Evolutionary conservation across 768 basidiomycete genomes (phyloP).

Genomic region (Trametes sanguinea): DNA sequence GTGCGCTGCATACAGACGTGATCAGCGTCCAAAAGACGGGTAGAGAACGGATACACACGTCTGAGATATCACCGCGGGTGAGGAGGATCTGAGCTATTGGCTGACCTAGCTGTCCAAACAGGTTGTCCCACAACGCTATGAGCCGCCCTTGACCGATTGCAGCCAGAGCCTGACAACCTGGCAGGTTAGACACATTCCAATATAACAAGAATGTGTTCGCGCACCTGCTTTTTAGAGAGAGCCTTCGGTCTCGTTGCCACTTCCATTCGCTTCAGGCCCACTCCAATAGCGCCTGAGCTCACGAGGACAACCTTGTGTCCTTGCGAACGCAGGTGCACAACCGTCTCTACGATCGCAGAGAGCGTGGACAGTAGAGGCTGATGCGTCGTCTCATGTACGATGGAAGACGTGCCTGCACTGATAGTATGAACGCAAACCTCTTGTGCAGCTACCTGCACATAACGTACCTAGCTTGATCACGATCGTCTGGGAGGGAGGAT

Average conservation of each 20-base stretch:
- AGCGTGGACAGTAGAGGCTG: conserved; percentile 89
- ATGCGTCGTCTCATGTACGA: conserved; percentile 92
- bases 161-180: conserved; percentile 72
- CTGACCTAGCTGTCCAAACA: conserved; percentile 91
- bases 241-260: conserved; percentile 78
- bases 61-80: conserved; percentile 95
- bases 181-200: background rate
- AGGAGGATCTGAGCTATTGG: conserved; percentile 95
- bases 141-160: conserved; percentile 96
- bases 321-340: conserved; percentile 67
- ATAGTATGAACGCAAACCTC: background rate
- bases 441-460: background rate
- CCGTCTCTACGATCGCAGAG: conserved; percentile 91
- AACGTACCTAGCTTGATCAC: conserved; percentile 38
- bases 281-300: conserved; percentile 96
- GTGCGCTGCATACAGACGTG: conserved; percentile 62
- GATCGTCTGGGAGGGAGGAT: conserved; percentile 31
- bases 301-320: conserved; percentile 97
- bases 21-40: background rate
- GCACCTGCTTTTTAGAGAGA: conserved; percentile 87
- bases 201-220: conserved; percentile 26
- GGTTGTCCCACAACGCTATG: conserved; percentile 95
- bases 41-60: conserved; percentile 53
- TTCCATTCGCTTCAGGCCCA: conserved; percentile 91
- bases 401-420: conserved; percentile 86